A percentile compares a stretch with the other conserved stretches of the same genome.
Conservation (phyloP, 768 basidiomycete genomes). For the Crucibulum laeve region DNA sequence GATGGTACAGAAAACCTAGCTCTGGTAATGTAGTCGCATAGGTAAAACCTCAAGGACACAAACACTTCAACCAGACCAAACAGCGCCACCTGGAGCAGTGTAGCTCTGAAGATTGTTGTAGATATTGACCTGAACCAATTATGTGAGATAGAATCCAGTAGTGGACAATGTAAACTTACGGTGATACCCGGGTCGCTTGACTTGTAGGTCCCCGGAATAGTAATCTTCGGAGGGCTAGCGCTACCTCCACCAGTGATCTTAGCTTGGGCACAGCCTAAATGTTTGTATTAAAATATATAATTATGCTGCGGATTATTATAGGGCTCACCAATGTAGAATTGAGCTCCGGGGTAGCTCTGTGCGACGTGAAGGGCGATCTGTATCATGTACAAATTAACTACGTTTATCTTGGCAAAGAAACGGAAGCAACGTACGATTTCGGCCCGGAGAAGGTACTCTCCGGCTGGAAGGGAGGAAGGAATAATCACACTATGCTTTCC, state of each 20-base stretch:
- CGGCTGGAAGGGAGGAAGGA: constrained; percentile 42
- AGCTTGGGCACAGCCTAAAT: constrained; percentile 43
- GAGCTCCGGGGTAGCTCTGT: constrained; percentile 40
- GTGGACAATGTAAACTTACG: constrained; percentile 15
- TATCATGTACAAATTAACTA: not conserved
- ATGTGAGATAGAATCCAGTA: not conserved
- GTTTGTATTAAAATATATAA: not conserved
- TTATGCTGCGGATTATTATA: not conserved
- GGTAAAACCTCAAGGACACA: no score
- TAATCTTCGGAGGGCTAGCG: constrained; percentile 42
- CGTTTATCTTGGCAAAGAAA: not conserved
- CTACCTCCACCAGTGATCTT: constrained; percentile 40
- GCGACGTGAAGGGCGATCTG: constrained; percentile 35
- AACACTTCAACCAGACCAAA: constrained; percentile 32
- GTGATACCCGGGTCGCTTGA: constrained; percentile 47
- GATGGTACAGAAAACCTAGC: no score
- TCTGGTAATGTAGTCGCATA: no score
- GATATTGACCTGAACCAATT: constrained; percentile 35
- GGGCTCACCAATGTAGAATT: constrained; percentile 40
- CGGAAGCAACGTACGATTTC: constrained; percentile 35
- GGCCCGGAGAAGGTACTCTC: constrained; percentile 45
- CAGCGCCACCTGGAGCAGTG: constrained; percentile 33
- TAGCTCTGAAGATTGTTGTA: constrained; percentile 55
- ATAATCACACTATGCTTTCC: constrained; percentile 41
- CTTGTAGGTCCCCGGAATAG: constrained; percentile 45